Base-by-base conservation (phyloP, 352 stramenopile species). In the Globisporangium recalcitrans region DNA sequence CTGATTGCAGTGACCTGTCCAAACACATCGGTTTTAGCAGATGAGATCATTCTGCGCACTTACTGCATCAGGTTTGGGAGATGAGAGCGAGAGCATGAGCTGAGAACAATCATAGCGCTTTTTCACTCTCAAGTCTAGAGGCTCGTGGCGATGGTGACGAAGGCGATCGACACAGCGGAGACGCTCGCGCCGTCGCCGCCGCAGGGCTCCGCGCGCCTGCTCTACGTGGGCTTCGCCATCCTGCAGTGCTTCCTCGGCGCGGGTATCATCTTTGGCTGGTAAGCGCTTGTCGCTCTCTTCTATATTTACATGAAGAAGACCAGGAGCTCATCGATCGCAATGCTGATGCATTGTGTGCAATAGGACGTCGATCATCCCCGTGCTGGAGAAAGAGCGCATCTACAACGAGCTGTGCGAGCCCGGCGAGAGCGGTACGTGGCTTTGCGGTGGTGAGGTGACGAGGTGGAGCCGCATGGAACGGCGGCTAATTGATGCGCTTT, bases 201-300 rank as follows among this genome's bases (percentile, higher is more conserved):
- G 19, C 46, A 48, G 47, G 49, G 62, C 32, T 3, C 24, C 7
- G 21, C 32, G 31, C 76, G 78, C 54, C 78, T 77, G 46, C 24
- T 77, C 47, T 76, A 81, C 38, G 73, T 86, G 21, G 58, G 38
- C 19, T 81, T 88, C 56, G 78, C 78, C 40, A 85, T 85, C 58
- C 73, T 83, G 52, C 76, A 88, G 63, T 88, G 76, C 58, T 85
- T 84, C 58, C 60, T 88, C 14, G 74, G 78, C 40, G 74, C 78
- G 19, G 78, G 78, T 38, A 64, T 88, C 52, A 83, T 86, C 62
- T 86, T 86, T 29, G 78, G 78, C 51, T 88, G 78, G 78, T 87
- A 64, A 27, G 54, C 24, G n/a, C 13, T 8, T n/a, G 7, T 8
- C 5, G 19, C 4, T n/a, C 14, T 21, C 51, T 22, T 38, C 42